Conservation (phyloP, 73 alveolate species). For the Paramecium sonneborni region DNA sequence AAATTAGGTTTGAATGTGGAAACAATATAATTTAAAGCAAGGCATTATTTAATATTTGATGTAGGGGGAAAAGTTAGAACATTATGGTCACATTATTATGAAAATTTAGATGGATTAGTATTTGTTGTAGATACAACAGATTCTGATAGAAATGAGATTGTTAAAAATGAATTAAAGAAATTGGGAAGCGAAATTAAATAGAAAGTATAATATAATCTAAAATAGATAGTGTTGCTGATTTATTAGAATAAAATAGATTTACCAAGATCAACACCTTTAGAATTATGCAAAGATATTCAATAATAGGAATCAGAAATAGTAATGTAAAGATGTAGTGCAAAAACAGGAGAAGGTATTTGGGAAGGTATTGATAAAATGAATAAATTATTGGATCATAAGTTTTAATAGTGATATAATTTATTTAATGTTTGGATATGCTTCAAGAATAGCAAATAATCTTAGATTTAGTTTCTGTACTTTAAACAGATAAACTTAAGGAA, state of each 20-base stretch:
- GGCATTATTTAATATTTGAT: slow-evolving; percentile 85
- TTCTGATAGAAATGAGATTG: slow-evolving; percentile 47
- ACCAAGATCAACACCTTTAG: slow-evolving; percentile 4
- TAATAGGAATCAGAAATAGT: slow-evolving; percentile 36
- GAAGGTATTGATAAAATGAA: slow-evolving; percentile 70
- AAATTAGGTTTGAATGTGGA: slow-evolving; percentile 38
- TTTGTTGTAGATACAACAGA: slow-evolving; percentile 94
- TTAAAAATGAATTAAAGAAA: not conserved
- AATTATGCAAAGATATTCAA: not conserved
- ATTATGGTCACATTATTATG: slow-evolving; percentile 88
- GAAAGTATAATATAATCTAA: not conserved
- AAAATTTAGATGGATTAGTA: slow-evolving; percentile 86
- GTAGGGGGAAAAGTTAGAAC: slow-evolving; percentile 89
- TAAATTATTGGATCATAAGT: slow-evolving; percentile 23
- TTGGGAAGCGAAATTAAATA: not conserved
- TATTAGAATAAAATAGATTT: not conserved
- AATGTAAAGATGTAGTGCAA: slow-evolving; percentile 72
- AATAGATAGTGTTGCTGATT: slow-evolving; percentile 10
- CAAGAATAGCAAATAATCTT: not conserved
- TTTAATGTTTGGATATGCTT: not conserved
- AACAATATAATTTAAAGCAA: not conserved
- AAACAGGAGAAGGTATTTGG: slow-evolving; percentile 80
- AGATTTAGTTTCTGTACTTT: not conserved
- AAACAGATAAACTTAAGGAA: not conserved
- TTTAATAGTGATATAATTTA: slow-evolving; percentile 11